Percentiles rank a stretch among this genome's conserved stretches.
phyloP scores from a whole-genome alignment of 179 eudicot species.

The Vitellaria paradoxa region DNA sequence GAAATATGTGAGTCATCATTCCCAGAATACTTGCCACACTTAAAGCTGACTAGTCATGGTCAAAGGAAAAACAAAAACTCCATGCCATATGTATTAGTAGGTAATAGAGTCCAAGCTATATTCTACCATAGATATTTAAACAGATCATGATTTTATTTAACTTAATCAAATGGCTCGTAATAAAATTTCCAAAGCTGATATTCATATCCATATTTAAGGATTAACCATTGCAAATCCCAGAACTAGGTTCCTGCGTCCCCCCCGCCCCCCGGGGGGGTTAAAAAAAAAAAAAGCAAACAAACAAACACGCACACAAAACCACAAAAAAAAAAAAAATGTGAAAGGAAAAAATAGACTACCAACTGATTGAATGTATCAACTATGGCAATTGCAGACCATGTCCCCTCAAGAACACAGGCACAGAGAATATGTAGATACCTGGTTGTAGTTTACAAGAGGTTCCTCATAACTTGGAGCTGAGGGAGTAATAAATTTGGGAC shows the following conservation, averaged over 20 bases:
- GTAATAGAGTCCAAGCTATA: not conserved
- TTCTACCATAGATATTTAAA: not conserved
- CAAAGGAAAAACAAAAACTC: too few species aligned
- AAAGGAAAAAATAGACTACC: not conserved
- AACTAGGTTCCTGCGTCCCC: not conserved
- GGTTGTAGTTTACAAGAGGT: constrained; percentile 92
- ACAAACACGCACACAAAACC: too few species aligned
- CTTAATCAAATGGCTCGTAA: not conserved
- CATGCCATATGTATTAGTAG: too few species aligned
- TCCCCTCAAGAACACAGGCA: not conserved
- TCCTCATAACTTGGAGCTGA: constrained; percentile 89
- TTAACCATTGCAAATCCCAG: not conserved
- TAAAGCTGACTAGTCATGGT: not conserved
- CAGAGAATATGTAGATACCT: constrained; percentile 41
- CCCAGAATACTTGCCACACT: not conserved
- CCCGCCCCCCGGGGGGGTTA: too few species aligned
- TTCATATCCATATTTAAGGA: not conserved
- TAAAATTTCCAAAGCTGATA: not conserved
- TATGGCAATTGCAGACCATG: too few species aligned
- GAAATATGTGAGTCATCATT: not conserved
- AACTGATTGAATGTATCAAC: not conserved
- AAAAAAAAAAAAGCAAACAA: too few species aligned
- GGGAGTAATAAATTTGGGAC: constrained; percentile 95
- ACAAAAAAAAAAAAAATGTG: too few species aligned
- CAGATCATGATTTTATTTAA: too few species aligned